Evolutionary conservation across 2,329 filamentous ascomycete species (phyloP), one percentile per base, ranked within the genome.

Genomic region (Chaetomiaceae sp.): DNA sequence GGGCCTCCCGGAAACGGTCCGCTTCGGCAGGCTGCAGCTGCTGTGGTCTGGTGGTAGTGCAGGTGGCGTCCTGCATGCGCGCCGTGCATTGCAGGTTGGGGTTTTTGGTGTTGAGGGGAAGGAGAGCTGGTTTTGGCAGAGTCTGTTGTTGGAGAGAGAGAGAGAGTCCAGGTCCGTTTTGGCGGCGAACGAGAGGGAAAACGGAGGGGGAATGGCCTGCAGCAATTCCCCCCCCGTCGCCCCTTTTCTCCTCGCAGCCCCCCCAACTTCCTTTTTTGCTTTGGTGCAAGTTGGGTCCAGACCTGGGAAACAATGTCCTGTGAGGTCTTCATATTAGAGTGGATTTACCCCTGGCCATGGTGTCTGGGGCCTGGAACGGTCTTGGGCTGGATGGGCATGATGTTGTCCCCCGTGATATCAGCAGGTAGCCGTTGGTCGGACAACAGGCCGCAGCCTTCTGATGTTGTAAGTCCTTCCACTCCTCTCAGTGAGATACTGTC

Each of bases 31-130:
- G 23, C 23, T 35, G 33, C 16, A 17, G 27, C 27, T 39, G 50
- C 20, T 42, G 14, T 39, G 30, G 21, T 16, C 33, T 30, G 21
- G 23, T 46, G 35, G 35, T 14, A 38, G 27, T 42, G 39, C 38
- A 48, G 27, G 34, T 31, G 31, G 13, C 3, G 25, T n/a, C n/a
- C 25, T 27, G 25, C 25, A 27, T 27, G n/a, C n/a, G n/a, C 25
- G 25, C 25, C 25, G 7, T 47, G 31, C 23, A 37, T 25, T 20
- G 31, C 39, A 37, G 25, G 25, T n/a, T n/a, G n/a, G n/a, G n/a
- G n/a, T n/a, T n/a, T n/a, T n/a, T n/a, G 20, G 27, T 19, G 50
- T 53, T 45, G 34, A 53, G 21, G 27, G 44, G 20, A 53, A 7
- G 48, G 48, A n/a, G n/a, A n/a, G n/a, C n/a, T n/a, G n/a, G n/a